Percentiles rank a stretch among this genome's conserved stretches.
Conservation (phyloP, 768 basidiomycete species). For the Hortiboletus flavorubellus region DNA sequence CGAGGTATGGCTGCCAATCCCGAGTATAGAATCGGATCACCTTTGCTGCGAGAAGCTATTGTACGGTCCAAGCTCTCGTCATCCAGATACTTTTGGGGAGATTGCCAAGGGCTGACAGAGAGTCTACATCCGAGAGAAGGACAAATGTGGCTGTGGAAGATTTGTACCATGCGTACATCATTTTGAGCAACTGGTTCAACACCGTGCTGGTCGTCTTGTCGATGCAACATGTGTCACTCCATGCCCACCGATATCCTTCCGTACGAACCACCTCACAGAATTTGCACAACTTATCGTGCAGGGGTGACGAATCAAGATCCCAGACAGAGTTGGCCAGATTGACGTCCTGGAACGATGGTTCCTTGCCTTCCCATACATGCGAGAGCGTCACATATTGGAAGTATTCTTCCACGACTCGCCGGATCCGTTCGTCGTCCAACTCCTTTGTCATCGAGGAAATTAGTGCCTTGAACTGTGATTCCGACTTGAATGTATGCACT, state of each 20-base stretch:
- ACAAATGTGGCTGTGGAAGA: slow-evolving; percentile 3
- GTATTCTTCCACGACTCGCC: background rate
- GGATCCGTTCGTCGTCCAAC: slow-evolving; percentile 4
- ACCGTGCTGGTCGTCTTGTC: slow-evolving; percentile 7
- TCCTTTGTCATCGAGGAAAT: slow-evolving; percentile 4
- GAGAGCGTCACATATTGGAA: slow-evolving; percentile 13
- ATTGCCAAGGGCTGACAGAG: background rate
- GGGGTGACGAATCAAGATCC: background rate
- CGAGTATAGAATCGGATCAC: slow-evolving; percentile 10
- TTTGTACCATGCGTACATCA: slow-evolving; percentile 16
- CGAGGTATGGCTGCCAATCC: slow-evolving; percentile 10
- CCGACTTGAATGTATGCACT: slow-evolving; percentile 1
- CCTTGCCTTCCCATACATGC: slow-evolving; percentile 11
- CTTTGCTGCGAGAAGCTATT: slow-evolving; percentile 12
- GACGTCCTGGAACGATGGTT: slow-evolving; percentile 10
- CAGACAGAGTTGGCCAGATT: background rate
- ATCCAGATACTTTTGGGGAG: slow-evolving; percentile 4
- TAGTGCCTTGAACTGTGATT: background rate
- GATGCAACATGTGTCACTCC: slow-evolving; percentile 14
- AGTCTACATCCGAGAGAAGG: background rate
- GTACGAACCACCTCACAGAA: slow-evolving; percentile 7
- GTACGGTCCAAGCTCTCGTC: slow-evolving; percentile 16
- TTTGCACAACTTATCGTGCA: slow-evolving; percentile 1
- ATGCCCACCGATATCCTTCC: slow-evolving; percentile 14
- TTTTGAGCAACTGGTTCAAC: slow-evolving; percentile 5